phyloP scores from a whole-genome alignment of 2,329 filamentous ascomycete species.

The Paracamarosporium sp. region DNA sequence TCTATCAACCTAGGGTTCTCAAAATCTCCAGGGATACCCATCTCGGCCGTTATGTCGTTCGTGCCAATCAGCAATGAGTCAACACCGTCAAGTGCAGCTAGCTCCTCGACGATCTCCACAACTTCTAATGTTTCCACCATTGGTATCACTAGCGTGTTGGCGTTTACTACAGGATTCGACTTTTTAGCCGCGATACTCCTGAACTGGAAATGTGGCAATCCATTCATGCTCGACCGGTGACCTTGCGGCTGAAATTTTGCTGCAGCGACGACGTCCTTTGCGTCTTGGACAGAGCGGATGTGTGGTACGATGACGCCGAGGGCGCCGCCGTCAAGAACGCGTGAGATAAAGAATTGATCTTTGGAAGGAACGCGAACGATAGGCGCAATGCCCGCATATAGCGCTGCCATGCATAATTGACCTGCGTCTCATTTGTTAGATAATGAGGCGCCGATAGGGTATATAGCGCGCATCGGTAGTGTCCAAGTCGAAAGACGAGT shows the following conservation, averaged over 20 bases:
- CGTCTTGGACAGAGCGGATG: slow-evolving; percentile 47
- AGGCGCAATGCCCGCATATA: slow-evolving; percentile 21
- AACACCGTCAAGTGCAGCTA: slow-evolving; percentile 51
- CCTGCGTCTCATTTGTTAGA: not conserved
- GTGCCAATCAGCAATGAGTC: slow-evolving; percentile 54
- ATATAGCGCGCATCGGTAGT: slow-evolving; percentile 21
- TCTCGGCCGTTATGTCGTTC: too few relatives aligned
- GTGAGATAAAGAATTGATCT: slow-evolving; percentile 46
- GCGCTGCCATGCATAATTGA: not conserved
- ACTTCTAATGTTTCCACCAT: slow-evolving; percentile 53
- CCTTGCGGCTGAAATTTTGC: slow-evolving; percentile 50
- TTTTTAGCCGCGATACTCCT: slow-evolving; percentile 39
- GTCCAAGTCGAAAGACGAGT: slow-evolving; percentile 49
- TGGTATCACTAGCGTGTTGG: slow-evolving; percentile 49
- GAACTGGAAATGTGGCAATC: slow-evolving; percentile 47
- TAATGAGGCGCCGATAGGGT: not conserved
- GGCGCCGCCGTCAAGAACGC: slow-evolving; percentile 52
- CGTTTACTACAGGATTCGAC: slow-evolving; percentile 45
- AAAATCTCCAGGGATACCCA: too few relatives aligned
- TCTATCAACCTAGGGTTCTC: too few relatives aligned
- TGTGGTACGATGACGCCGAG: slow-evolving; percentile 52
- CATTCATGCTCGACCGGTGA: slow-evolving; percentile 44
- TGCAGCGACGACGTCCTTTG: slow-evolving; percentile 44
- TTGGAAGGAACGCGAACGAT: slow-evolving; percentile 51
- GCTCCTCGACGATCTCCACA: slow-evolving; percentile 50